Conservation (phyloP, 371 early-diverging fungal species). For the Zychaea mexicana region DNA sequence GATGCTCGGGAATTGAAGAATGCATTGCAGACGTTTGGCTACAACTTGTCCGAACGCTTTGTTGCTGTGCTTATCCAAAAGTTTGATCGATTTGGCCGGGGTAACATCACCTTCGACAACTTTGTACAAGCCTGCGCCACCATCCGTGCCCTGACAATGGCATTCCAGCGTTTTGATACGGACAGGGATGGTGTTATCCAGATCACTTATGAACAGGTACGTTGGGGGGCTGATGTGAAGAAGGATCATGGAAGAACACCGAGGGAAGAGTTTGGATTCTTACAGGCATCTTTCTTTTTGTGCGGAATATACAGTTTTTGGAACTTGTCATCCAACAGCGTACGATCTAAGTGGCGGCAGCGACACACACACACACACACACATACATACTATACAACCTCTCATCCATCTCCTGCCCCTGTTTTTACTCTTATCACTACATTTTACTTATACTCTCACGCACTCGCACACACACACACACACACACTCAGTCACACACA, state of each 20-base stretch:
- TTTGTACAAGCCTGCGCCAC: constrained; percentile 86
- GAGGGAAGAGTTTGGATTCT: background rate
- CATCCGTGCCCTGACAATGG: constrained; percentile 74
- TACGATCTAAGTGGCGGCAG: background rate
- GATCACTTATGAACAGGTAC: constrained; percentile 75
- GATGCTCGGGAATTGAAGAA: constrained; percentile 71
- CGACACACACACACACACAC: too few species aligned
- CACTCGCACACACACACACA: too few species aligned
- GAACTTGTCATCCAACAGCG: constrained; percentile 7
- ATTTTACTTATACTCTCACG: too few species aligned
- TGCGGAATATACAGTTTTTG: constrained; percentile 1
- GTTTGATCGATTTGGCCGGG: constrained; percentile 70
- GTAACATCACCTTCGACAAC: constrained; percentile 77
- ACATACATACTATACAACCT: background rate
- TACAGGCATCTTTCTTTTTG: background rate
- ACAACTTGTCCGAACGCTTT: constrained; percentile 62
- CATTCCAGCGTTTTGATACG: constrained; percentile 76
- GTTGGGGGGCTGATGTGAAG: background rate
- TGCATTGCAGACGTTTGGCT: constrained; percentile 81
- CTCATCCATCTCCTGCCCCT: background rate
- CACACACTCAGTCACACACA: too few species aligned
- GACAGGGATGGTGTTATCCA: constrained; percentile 77
- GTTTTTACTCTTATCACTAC: background rate
- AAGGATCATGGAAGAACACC: too few species aligned
- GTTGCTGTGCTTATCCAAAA: constrained; percentile 68